These are phyloP conservation scores for Phalaenopsis aphrodite DNA, from an alignment of 106 monocot species.

Conservation along the genomic window DNA sequence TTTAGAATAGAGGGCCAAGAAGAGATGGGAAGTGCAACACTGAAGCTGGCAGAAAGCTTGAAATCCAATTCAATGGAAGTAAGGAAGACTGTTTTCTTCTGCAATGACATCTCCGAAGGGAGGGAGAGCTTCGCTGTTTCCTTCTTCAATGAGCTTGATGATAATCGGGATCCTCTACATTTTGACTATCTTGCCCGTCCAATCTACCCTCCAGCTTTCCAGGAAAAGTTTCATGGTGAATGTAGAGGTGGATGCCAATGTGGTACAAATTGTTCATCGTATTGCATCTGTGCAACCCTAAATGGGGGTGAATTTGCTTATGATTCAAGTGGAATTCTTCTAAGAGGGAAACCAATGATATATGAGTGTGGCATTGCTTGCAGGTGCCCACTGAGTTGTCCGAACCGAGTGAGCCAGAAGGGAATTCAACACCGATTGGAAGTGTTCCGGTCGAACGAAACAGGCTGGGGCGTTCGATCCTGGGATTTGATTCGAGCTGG, in stretches of 20 bases:
- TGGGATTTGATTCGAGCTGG: constrained; percentile 58
- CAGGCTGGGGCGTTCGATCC: constrained; percentile 51
- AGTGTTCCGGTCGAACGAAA: constrained; percentile 43
- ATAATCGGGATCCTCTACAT: constrained; percentile 27
- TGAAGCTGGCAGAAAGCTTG: constrained; percentile 28
- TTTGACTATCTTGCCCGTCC: constrained; percentile 42
- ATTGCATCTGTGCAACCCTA: constrained; percentile 26
- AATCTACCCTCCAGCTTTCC: constrained; percentile 6
- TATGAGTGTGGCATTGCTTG: constrained; percentile 49
- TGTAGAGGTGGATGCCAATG: constrained; percentile 34
- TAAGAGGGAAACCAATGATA: constrained; percentile 44
- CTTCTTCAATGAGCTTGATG: constrained; percentile 49
- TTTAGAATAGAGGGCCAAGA: constrained; percentile 30
- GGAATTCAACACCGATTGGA: constrained; percentile 35
- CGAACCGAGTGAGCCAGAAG: constrained; percentile 44
- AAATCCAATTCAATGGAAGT: constrained; percentile 24
- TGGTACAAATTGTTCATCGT: constrained; percentile 13
- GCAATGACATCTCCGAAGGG: constrained; percentile 37
- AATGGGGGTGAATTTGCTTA: constrained; percentile 54
- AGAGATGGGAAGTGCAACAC: constrained; percentile 21
- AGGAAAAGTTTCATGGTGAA: constrained; percentile 2
- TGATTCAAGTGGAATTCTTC: constrained; percentile 31
- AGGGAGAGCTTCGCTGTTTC: constrained; percentile 43
- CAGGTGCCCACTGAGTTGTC: constrained; percentile 31
- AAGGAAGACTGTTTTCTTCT: constrained; percentile 31